Percentiles rank a stretch among this genome's conserved stretches.
Evolutionary conservation across 371 early-diverging fungal genomes (phyloP).

Genomic region (Mucor irregularis): DNA sequence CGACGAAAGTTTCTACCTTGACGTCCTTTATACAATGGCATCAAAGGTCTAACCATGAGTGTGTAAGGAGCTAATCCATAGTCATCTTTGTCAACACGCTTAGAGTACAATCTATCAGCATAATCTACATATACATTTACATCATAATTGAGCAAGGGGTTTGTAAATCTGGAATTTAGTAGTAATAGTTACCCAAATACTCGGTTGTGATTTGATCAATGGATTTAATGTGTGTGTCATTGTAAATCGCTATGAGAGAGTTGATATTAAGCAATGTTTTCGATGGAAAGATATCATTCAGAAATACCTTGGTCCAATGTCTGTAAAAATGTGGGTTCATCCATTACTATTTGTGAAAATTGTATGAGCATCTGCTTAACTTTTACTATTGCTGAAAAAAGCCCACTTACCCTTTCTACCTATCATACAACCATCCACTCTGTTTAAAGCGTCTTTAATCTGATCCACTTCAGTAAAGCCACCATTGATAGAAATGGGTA

Average conservation of each 20-base stretch:
- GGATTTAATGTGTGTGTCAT: conserved; percentile 23
- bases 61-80: conserved; percentile 34
- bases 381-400: background rate
- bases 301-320: conserved; percentile 28
- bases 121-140: conserved; percentile 18
- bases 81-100: background rate
- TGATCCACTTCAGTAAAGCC: conserved; percentile 61
- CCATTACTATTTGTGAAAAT: conserved; percentile 29
- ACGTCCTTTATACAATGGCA: conserved; percentile 28
- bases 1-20: conserved; percentile 41
- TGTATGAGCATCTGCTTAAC: conserved; percentile 1
- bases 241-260: no score
- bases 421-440: conserved; percentile 75
- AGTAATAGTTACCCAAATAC: conserved; percentile 47
- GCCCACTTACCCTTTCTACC: conserved; percentile 63
- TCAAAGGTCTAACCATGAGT: conserved; percentile 37
- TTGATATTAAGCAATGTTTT: no score
- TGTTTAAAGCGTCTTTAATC: conserved; percentile 42
- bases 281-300: no score
- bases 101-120: conserved; percentile 25
- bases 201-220: conserved; percentile 38
- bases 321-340: conserved; percentile 39
- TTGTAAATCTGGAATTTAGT: no score
- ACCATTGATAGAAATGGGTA: conserved; percentile 80
- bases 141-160: no score